Conservation (phyloP, 169 alveolate species). For the Plasmodium yoelii region DNA sequence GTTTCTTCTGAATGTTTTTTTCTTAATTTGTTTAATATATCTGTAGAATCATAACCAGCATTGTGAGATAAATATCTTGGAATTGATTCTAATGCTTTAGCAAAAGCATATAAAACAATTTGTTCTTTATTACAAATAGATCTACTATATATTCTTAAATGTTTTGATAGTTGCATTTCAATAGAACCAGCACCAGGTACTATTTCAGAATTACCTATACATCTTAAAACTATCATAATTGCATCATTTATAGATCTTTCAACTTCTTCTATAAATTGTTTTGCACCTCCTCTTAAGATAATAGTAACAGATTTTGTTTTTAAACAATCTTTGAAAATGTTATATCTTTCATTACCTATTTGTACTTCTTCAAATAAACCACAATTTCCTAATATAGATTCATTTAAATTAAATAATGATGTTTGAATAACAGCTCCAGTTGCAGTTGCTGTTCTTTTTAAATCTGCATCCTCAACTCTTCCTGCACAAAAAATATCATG, state of each 20-base stretch:
- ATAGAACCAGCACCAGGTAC: slow-evolving; percentile 99
- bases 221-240: slow-evolving; percentile 95
- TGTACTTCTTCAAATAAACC: slow-evolving; percentile 97
- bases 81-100: slow-evolving; percentile 96
- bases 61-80: slow-evolving; percentile 98
- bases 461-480: slow-evolving; percentile 96
- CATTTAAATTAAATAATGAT: slow-evolving; percentile 93
- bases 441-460: slow-evolving; percentile 94
- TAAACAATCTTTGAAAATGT: slow-evolving; percentile 95
- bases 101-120: slow-evolving; percentile 93
- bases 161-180: slow-evolving; percentile 88
- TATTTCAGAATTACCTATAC: slow-evolving; percentile 91
- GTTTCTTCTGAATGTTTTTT: slow-evolving; percentile 91
- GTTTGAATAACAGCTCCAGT: slow-evolving; percentile 97
- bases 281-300: slow-evolving; percentile 98
- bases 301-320: slow-evolving; percentile 94
- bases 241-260: slow-evolving; percentile 98
- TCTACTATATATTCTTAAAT: slow-evolving; percentile 83
- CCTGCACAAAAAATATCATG: slow-evolving; percentile 97
- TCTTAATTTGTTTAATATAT: slow-evolving; percentile 94
- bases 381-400: slow-evolving; percentile 95
- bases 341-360: slow-evolving; percentile 97
- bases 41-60: slow-evolving; percentile 96
- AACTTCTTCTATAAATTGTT: slow-evolving; percentile 97
- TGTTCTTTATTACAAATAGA: slow-evolving; percentile 94